A percentile compares a stretch with the other conserved stretches of the same genome.
Conservation (phyloP, 441 rosid species). For the Codiaeum variegatum region DNA sequence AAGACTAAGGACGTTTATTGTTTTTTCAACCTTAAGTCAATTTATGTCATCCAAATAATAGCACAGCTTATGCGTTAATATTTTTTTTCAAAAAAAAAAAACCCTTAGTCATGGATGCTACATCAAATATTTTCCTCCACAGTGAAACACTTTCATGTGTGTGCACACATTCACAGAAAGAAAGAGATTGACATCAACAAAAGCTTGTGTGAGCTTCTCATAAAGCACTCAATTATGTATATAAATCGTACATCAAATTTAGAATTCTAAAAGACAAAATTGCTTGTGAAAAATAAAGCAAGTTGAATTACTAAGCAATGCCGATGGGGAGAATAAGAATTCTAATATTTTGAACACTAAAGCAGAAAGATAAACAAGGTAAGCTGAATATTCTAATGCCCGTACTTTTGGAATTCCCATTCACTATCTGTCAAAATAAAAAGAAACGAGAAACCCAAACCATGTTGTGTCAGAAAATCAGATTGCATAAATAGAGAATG, state of each 20-base stretch:
- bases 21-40: no score
- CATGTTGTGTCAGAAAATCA: neutral
- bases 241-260: neutral
- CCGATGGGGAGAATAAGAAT: neutral
- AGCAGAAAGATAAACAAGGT: neutral
- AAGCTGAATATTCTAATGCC: slow-evolving; percentile 30
- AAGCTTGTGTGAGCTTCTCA: neutral
- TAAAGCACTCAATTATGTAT: neutral
- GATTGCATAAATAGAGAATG: neutral
- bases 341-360: neutral
- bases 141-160: neutral
- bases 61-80: no score
- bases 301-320: neutral
- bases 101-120: no score
- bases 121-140: neutral
- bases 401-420: slow-evolving; percentile 93
- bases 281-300: neutral
- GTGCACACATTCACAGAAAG: neutral
- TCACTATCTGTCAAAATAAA: slow-evolving; percentile 59
- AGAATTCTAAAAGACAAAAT: neutral
- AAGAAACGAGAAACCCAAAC: neutral
- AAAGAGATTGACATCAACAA: neutral
- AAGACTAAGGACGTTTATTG: no score
- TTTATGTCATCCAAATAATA: no score
- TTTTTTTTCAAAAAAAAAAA: no score